Conservation (phyloP, 495 filamentous ascomycete species). For the Podospora tetraspora region DNA sequence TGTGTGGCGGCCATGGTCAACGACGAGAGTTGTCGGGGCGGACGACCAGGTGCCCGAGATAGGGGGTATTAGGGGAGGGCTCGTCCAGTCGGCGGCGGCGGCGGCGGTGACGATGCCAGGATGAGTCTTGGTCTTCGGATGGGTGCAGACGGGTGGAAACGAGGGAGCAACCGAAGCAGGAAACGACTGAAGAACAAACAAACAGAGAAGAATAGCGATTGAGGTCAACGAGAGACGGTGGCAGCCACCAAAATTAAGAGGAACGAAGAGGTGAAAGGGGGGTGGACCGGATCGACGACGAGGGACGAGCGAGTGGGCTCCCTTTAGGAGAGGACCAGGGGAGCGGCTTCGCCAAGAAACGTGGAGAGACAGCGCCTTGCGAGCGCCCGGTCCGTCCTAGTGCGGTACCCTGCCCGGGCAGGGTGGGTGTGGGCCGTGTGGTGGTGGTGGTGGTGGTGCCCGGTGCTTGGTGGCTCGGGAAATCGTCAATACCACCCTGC, state of each 20-base stretch:
- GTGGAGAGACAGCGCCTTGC: conserved; percentile 5
- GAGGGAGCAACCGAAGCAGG: not conserved
- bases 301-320: conserved; percentile 8
- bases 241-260: conserved; percentile 1
- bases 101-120: not conserved
- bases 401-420: not conserved
- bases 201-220: not conserved
- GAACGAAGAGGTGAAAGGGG: conserved; percentile 6
- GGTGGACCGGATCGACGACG: not conserved
- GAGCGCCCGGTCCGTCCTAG: not conserved
- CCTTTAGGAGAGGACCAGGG: conserved; percentile 10
- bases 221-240: not conserved
- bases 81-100: not conserved
- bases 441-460: not conserved
- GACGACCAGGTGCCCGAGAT: conserved; percentile 10
- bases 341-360: conserved; percentile 4
- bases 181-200: not conserved
- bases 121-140: not conserved
- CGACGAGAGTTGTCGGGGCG: conserved; percentile 6
- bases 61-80: not conserved
- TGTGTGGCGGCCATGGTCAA: conserved; percentile 24
- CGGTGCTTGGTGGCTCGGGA: not conserved
- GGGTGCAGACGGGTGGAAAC: not conserved
- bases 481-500: not conserved
- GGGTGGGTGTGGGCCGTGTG: not conserved